A percentile compares a stretch with the other conserved stretches of the same genome.
Evolutionary conservation across 345 rosid species (phyloP).

Genomic region (Salix suchowensis): DNA sequence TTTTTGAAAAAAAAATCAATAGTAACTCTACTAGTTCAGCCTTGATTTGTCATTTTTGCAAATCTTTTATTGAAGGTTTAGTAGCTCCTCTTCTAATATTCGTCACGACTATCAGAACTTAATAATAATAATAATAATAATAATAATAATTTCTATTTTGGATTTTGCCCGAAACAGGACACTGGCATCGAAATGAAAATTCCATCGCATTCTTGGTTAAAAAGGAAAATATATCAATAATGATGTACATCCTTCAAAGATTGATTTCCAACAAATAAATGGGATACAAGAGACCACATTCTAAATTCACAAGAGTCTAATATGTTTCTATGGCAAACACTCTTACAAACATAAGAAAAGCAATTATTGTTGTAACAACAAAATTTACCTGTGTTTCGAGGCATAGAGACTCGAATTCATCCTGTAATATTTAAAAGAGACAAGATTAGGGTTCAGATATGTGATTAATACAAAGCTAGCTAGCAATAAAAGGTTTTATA

Average conservation of each 20-base stretch:
- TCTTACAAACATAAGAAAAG: neutral
- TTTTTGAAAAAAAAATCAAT: too few species aligned
- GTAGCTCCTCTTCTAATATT: too few species aligned
- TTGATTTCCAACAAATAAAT: neutral
- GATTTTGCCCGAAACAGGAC: neutral
- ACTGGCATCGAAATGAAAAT: neutral
- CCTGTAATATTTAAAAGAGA: slow-evolving; percentile 39
- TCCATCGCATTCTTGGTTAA: neutral
- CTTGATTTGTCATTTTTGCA: too few species aligned
- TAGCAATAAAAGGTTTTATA: neutral
- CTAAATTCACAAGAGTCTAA: neutral
- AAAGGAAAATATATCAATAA: neutral
- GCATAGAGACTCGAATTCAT: slow-evolving; percentile 54
- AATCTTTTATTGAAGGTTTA: too few species aligned
- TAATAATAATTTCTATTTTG: neutral
- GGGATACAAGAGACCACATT: neutral
- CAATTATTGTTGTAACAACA: neutral
- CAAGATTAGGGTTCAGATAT: neutral
- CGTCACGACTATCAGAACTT: too few species aligned
- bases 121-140: too few species aligned
- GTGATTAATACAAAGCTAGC: neutral
- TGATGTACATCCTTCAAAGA: neutral
- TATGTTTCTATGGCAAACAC: too few species aligned
- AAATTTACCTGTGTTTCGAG: slow-evolving; percentile 57
- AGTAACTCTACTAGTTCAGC: too few species aligned